Evolutionary conservation across 352 stramenopile species (phyloP).

Genomic region (Phytophthora cryptogea): DNA sequence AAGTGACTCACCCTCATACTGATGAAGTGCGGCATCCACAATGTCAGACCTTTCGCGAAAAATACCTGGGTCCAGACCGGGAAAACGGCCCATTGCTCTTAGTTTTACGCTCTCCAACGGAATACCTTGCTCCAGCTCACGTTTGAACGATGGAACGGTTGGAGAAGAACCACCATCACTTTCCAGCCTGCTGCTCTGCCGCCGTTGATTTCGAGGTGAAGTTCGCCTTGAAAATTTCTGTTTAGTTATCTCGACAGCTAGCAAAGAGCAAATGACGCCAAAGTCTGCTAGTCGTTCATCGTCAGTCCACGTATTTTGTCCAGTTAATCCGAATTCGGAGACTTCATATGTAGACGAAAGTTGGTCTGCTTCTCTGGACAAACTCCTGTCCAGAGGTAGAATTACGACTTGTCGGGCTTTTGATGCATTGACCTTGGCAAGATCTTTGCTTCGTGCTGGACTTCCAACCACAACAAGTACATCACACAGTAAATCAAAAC

Average conservation of each 20-base stretch:
- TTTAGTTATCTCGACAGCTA: conserved; percentile 40
- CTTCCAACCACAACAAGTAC: conserved; percentile 42
- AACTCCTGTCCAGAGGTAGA: conserved; percentile 30
- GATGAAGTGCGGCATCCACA: conserved; percentile 43
- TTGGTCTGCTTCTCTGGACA: conserved; percentile 26
- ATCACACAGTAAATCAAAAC: conserved; percentile 30
- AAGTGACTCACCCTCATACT: conserved; percentile 34
- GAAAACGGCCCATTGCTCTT: conserved; percentile 53
- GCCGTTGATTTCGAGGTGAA: conserved; percentile 16
- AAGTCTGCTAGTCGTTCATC: conserved; percentile 45
- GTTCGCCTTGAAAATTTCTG: conserved; percentile 13
- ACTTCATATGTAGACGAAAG: conserved; percentile 28
- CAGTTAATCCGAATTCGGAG: conserved; percentile 10
- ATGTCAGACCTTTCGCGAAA: conserved; percentile 43
- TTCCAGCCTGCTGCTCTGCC: conserved; percentile 24
- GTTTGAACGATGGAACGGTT: conserved; percentile 34
- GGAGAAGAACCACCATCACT: conserved; percentile 15
- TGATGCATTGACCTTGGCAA: conserved; percentile 29
- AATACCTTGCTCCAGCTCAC: conserved; percentile 54
- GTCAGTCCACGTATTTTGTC: conserved; percentile 17
- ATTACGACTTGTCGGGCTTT: conserved; percentile 39
- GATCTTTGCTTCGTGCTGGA: conserved; percentile 31
- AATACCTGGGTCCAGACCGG: conserved; percentile 49
- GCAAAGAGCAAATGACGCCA: conserved; percentile 42
- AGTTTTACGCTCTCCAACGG: conserved; percentile 63